phyloP scores from a whole-genome alignment of 2,329 filamentous ascomycete genomes.

The Lachnellula cervina region DNA sequence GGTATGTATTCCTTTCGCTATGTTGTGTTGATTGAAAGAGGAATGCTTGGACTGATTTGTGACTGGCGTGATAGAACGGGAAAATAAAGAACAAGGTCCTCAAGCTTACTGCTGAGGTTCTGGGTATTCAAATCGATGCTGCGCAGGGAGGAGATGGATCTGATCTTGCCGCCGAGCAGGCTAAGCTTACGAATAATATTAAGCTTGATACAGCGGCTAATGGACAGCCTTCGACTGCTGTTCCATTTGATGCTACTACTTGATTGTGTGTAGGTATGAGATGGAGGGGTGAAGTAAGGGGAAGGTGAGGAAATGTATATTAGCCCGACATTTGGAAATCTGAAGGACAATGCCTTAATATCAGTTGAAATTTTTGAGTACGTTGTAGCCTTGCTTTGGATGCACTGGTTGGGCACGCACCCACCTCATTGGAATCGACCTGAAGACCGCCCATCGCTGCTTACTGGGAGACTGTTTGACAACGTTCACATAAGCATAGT shows the following conservation, averaged over 20 bases:
- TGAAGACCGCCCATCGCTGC: too few species aligned
- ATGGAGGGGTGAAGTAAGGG: neutral
- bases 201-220: constrained; percentile 42
- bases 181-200: constrained; percentile 51
- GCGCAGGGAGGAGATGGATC: constrained; percentile 43
- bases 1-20: constrained; percentile 24
- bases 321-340: too few species aligned
- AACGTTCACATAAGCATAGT: neutral
- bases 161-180: constrained; percentile 43
- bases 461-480: neutral
- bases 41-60: too few species aligned
- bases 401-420: too few species aligned
- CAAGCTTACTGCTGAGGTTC: constrained; percentile 49
- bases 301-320: neutral
- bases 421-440: too few species aligned
- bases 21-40: neutral
- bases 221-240: constrained; percentile 40
- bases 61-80: constrained; percentile 35
- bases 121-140: constrained; percentile 45
- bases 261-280: neutral
- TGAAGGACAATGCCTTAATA: too few species aligned
- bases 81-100: constrained; percentile 59
- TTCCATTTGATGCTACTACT: constrained; percentile 33
- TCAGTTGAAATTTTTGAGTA: too few species aligned
- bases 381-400: too few species aligned